phyloP scores from a whole-genome alignment of 257 asterid species.

The Apocynum venetum region DNA sequence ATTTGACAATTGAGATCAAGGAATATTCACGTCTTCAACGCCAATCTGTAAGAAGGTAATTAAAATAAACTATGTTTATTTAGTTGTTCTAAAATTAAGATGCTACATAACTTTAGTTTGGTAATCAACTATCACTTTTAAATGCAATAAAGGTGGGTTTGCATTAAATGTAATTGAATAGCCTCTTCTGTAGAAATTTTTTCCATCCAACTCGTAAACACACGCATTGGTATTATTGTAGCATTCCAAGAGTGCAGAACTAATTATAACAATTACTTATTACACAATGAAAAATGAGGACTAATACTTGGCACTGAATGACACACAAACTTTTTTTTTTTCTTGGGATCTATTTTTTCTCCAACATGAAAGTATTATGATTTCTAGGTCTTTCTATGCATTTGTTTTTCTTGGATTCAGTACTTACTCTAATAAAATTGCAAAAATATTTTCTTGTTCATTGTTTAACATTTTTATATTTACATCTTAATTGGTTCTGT shows the following conservation, averaged over 20 bases:
- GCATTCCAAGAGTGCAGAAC: background rate
- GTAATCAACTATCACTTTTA: background rate
- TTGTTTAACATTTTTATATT: background rate
- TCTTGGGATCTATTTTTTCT: background rate
- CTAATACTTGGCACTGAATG: background rate
- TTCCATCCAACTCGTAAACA: background rate
- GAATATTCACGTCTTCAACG: conserved; percentile 90
- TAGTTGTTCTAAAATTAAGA: background rate
- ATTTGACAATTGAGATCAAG: conserved; percentile 54
- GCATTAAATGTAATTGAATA: background rate
- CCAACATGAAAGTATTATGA: background rate
- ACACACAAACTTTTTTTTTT: background rate
- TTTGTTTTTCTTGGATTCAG: background rate
- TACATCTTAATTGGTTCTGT: background rate
- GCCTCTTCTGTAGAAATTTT: background rate
- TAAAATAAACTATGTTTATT: conserved; percentile 11
- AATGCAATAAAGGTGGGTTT: background rate
- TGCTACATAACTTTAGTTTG: background rate
- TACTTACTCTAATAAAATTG: background rate
- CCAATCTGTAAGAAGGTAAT: conserved; percentile 73
- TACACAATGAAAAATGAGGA: background rate
- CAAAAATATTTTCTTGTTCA: background rate
- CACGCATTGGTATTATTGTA: background rate
- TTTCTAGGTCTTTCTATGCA: conserved; percentile 1
- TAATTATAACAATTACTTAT: background rate